Base-by-base conservation (phyloP, 768 basidiomycete species). In the Russula sp. region DNA sequence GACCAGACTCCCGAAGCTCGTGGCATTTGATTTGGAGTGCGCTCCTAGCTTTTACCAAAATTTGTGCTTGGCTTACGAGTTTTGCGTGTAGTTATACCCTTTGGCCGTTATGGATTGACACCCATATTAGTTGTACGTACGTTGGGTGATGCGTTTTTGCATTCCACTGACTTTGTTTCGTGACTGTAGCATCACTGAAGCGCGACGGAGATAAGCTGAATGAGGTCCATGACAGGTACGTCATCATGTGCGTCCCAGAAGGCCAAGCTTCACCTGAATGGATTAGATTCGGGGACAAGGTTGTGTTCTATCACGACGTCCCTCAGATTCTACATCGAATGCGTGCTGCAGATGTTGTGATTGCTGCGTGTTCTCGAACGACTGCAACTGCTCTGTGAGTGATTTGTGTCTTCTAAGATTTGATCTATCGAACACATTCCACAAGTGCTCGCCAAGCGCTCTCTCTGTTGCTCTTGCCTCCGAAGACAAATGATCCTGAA, bases 51-150 rank as follows among this genome's bases (percentile, higher is more conserved):
- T 32, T 44, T 32, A 53, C 11, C 31, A 14, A 59, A 20, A 5
- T n/a, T 55, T 22, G 16, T n/a, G 63, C 31, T n/a, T 56, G 11
- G 32, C 42, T 58, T 57, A 14, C 44, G 6, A 10, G 52, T 39
- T 20, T 27, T 42, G 55, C 68, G 62, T 7, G 40, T 65, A 91
- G 91, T 70, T 93, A 89, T 72, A 94, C 92, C 0, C 77, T 94
- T 6, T 94, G 91, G 91, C 82, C 87, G 61, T 77, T 93, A 16
- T 93, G 91, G 91, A 87, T 94, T 57, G 92, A 94, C 72, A 85
- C 85, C 18, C 87, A 92, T 71, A 79, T 89, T 56, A 75, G 79
- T 49, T 82, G 84, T 80, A 63, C 10, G 57, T n/a, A n/a, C 52
- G 4, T 71, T 61, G 9, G 20, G 2, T 18, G 8, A 51, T 11